Percentiles rank a stretch among this genome's conserved stretches.
Evolutionary conservation across 2,329 filamentous ascomycete species (phyloP).

Genomic region (Sphaceloma murrayae): DNA sequence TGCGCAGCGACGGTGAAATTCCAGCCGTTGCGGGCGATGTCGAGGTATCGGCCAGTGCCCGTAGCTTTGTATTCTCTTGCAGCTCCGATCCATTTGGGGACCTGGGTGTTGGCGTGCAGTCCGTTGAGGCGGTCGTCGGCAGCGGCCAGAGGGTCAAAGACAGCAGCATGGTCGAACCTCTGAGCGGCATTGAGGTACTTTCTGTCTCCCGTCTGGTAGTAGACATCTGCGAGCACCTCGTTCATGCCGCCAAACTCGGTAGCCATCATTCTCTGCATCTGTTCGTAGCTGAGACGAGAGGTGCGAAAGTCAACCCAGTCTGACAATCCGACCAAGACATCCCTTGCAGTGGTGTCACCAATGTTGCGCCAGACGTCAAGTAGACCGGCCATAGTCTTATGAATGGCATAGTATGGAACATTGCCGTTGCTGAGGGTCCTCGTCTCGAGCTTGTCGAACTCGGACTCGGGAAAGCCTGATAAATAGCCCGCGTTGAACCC

Average conservation of each 20-base stretch:
- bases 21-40: constrained; percentile 45
- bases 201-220: constrained; percentile 38
- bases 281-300: constrained; percentile 31
- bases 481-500: constrained; percentile 41
- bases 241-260: constrained; percentile 49
- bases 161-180: constrained; percentile 42
- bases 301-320: constrained; percentile 44
- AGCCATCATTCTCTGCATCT: constrained; percentile 42
- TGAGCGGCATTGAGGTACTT: constrained; percentile 40
- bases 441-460: constrained; percentile 38
- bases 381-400: constrained; percentile 45
- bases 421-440: constrained; percentile 41
- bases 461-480: constrained; percentile 45
- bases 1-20: constrained; percentile 39
- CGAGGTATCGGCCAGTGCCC: constrained; percentile 36
- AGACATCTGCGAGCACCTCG: constrained; percentile 42
- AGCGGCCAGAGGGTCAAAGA: constrained; percentile 40
- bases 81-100: constrained; percentile 47
- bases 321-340: constrained; percentile 38
- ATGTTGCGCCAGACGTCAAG: constrained; percentile 42
- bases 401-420: constrained; percentile 47
- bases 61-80: constrained; percentile 42
- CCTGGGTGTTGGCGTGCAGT: constrained; percentile 45
- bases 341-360: constrained; percentile 35
- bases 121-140: constrained; percentile 40